Evolutionary conservation across 1,284 basidiomycete genomes (phyloP), one percentile per base, ranked within the genome.

Genomic region (Phaffia rhodozyma): DNA sequence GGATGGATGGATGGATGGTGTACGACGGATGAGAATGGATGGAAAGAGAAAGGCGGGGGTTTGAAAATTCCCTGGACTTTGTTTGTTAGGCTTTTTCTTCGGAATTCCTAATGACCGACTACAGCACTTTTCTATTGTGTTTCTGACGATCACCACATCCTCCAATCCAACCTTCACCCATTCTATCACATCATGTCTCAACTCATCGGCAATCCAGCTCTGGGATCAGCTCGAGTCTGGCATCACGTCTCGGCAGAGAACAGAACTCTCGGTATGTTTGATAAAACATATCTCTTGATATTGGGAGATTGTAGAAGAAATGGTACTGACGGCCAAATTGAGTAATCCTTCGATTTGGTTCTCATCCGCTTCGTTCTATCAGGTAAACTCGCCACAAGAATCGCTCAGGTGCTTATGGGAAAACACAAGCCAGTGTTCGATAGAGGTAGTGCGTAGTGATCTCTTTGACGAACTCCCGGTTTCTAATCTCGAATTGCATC

Each of bases 401-500:
- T 98, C 72, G 96, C 96, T 0, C 83, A 89, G 64, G 89, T 91
- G 30, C 81, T 98, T 62, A 97, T 97, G 93, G 96, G 96, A 74
- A 98, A 98, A 79, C 91, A 98, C 77, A 99, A 98, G 75, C 94
- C 96, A 23, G 90, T 96, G 59, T 97, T 91, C 71, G 91, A 97
- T 76, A 91, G 89, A 27, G 82, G 85, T 69, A 84, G 91, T 91
- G 70, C 67, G 84, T 77, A 9, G 47, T 11, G 25, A 3, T 13
- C 52, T 3, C 55, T 48, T n/a, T 55, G 51, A 61, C n/a, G 9
- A 54, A 54, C 13, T 32, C 49, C 32, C 60, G 21, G 50, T 29
- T 57, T 25, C 34, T 11, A 11, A 21, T 34, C n/a, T 62, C n/a
- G 20, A 54, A 54, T 25, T 21, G 29, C 2, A 43, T 43, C 38